Base-by-base conservation (phyloP, 768 basidiomycete genomes). In the Cyclocybe cylindracea region DNA sequence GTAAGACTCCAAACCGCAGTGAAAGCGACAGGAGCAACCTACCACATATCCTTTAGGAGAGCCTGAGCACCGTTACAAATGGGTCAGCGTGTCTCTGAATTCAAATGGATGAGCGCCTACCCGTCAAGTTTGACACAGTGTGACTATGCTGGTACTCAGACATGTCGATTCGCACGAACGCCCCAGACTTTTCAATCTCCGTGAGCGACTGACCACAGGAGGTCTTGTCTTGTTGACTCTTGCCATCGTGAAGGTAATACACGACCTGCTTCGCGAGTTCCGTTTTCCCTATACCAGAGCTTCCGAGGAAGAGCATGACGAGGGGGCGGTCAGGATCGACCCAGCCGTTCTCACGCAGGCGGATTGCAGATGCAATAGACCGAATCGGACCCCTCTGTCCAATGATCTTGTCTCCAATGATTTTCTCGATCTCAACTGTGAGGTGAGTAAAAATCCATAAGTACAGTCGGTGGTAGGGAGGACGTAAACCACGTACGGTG, bases 241-340 rank as follows among this genome's bases (percentile, higher is more conserved):
- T 16, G 16, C 16, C 7, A 2, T 9, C 19, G 29, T 48, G 47
- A n/a, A 48, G 37, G 32, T 39, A 51, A 32, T 39, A 10, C 8
- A 43, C 50, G 6, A 51, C 19, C 13, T 35, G 41, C 43, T 51
- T 51, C 19, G 50, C 50, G 4, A 51, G 43, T 38, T 51, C 50
- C 13, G 50, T 51, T 39, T 51, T 51, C 11, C 50, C 50, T n/a
- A 51, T 19, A 9, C 50, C 50, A 14, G 50, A 51, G 35, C 50
- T 51, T 29, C 50, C 50, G 11, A 51, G 50, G 43, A 51, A 51
- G 37, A 51, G 50, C 50, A 51, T 51, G 36, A 51, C 50, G 35
- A 51, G 50, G 11, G 50, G 50, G 2, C 50, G 50, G 24, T 51
- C 50, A 32, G 43, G 50, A 24, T 51, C 42, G n/a, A 51, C 50